Evolutionary conservation across 306 rosid species (phyloP), one percentile per base, ranked within the genome.

Genomic region (Begonia masoniana): DNA sequence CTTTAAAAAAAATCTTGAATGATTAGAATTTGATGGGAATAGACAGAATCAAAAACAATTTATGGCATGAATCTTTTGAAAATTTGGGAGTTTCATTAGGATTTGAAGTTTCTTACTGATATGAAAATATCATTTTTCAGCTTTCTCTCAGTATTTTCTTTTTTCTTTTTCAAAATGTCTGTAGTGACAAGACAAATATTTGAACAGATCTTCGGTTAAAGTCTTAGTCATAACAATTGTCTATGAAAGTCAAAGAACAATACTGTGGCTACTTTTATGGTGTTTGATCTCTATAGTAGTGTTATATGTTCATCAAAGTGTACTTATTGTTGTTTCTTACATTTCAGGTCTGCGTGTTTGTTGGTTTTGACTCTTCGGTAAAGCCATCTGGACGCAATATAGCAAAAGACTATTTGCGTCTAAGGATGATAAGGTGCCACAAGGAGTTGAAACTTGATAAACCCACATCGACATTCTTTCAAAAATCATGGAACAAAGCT

Each of bases 371-470:
- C 60, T 62, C 73, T 49, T 52, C 78, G 56, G 62, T 55, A 60
- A 74, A 65, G 68, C 71, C 69, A 42, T 41, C 56, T 14, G 76
- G 71, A 60, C 78, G 71, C 68, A 73, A 74, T 50, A 46, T 57
- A 52, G 66, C 61, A 15, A 62, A 62, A 9, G 82, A 85, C 43
- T 68, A 61, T 57, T 42, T 82, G 50, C 78, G 85, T 57, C 73
- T 89, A 15, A 74, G 82, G 26, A 66, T 73, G 61, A 46, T 68
- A 45, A 85, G 91, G 74, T 80, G 95, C 71, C 88, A 85, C 62
- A 67, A 77, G 19, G 94, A 82, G 62, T 71, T 89, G 65, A 89
- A 85, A 74, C 81, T 82, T 9, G 82, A 74, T 45, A 78, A 74
- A 67, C 53, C 74, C 23, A 31, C 80, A 17, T 76, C 94, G 11